Evolutionary conservation across 352 stramenopile genomes (phyloP).

Genomic region (Phytophthora constricta): DNA sequence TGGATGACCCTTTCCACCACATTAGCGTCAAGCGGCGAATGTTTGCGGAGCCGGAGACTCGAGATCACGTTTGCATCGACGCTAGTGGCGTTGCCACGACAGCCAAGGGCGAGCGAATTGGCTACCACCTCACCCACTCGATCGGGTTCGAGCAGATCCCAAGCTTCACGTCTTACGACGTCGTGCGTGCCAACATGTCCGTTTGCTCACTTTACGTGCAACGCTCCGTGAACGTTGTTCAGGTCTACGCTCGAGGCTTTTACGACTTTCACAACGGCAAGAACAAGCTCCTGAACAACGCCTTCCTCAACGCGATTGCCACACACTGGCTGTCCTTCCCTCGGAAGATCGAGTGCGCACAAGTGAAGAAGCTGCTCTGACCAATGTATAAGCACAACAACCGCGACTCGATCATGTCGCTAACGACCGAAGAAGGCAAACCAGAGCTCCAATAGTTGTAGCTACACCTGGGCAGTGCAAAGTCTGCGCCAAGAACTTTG

Average conservation of each 20-base stretch:
- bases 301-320: constrained; percentile 21
- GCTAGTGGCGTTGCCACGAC: constrained; percentile 36
- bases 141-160: constrained; percentile 25
- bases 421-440: constrained; percentile 17
- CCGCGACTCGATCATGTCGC: constrained; percentile 19
- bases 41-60: constrained; percentile 21
- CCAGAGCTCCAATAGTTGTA: background rate
- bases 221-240: background rate
- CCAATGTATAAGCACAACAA: constrained; percentile 18
- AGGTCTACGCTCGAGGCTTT: constrained; percentile 36
- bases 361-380: constrained; percentile 41
- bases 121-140: constrained; percentile 56
- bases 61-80: constrained; percentile 58
- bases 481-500: constrained; percentile 36
- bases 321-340: constrained; percentile 24
- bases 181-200: constrained; percentile 27
- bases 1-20: constrained; percentile 44
- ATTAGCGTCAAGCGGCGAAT: constrained; percentile 44
- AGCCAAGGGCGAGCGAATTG: constrained; percentile 33
- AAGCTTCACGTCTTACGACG: constrained; percentile 18
- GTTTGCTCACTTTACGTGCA: constrained; percentile 31
- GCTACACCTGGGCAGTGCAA: constrained; percentile 27
- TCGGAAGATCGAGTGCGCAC: constrained; percentile 30
- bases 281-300: constrained; percentile 22
- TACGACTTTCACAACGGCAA: constrained; percentile 35